These are phyloP conservation scores for Saitoella complicata DNA, from an alignment of 805 yeast species.

Conservation along the genomic window DNA sequence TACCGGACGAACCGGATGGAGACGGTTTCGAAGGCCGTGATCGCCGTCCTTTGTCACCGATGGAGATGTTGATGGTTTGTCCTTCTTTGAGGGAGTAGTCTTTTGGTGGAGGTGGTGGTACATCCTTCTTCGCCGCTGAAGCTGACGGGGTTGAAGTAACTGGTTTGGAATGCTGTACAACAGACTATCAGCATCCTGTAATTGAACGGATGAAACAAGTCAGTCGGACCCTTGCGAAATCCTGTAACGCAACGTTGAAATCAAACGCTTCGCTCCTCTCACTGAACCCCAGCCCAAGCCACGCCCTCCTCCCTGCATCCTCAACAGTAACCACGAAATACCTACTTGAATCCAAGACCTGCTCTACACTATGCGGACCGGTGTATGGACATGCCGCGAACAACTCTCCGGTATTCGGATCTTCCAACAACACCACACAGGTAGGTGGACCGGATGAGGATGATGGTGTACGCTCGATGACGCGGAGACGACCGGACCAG, in stretches of 20 bases:
- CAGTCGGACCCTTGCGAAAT: conserved; percentile 16
- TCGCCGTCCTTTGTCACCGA: conserved; percentile 6
- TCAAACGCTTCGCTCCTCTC: conserved; percentile 23
- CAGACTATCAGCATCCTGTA: background rate
- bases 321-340: conserved; percentile 24
- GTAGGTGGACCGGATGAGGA: background rate
- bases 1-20: no score
- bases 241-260: conserved; percentile 25
- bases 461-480: conserved; percentile 16
- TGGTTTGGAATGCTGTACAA: background rate
- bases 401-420: conserved; percentile 16
- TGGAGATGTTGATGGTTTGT: conserved; percentile 13
- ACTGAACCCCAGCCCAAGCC: conserved; percentile 27
- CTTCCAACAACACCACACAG: conserved; percentile 20
- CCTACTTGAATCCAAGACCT: conserved; percentile 21
- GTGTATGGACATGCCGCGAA: conserved; percentile 25
- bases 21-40: no score
- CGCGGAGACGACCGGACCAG: conserved; percentile 22
- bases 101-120: conserved; percentile 1
- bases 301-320: conserved; percentile 21
- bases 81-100: conserved; percentile 18
- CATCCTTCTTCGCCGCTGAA: conserved; percentile 1
- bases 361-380: conserved; percentile 15
- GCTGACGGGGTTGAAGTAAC: conserved; percentile 1
- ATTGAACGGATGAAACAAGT: background rate